Base-by-base conservation (phyloP, 768 basidiomycete species). In the Lentinula sp. region DNA sequence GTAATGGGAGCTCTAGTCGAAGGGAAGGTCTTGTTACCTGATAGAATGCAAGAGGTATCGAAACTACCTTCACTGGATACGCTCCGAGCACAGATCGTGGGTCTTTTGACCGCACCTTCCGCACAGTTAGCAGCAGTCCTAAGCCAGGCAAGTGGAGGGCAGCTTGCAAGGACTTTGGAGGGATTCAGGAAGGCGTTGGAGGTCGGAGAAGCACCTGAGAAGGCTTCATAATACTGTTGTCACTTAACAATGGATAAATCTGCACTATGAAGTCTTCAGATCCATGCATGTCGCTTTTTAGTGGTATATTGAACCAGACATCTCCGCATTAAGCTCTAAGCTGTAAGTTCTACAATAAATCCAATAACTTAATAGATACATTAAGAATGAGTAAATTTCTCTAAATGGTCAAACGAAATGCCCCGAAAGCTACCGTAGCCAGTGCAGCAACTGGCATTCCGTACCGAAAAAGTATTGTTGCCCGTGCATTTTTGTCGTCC, bases 1-100 rank as follows among this genome's bases (percentile, higher is more conserved):
- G 74, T 96, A 28, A 79, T 93, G 61, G 92, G 89, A 28, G 92
- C 90, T 37, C 70, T 97, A 57, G 79, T 95, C 63, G 94, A 95
- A 68, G 86, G 86, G 39, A 77, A 81, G 62, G 77, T 91, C 60
- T 83, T 95, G 70, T 76, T 85, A 56, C 79, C 83, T 18, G 72
- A 79, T 9, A 80, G 80, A 5, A 74, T 94, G 59, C 75, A 79
- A 68, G 79, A 84, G 13, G 83, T 94, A 4, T 83, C 87, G 36
- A 84, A 85, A 66, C 73, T 96, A 57, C 95, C 94, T 20, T 83
- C 88, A 48, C 72, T 96, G 67, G 88, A 90, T 42, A 86, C 84
- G 2, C 72, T 97, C 62, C 75, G 89, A 57, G 87, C 87, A 16
- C 93, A 96, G 72, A 80, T 98, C 60, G 88, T 95, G 13, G 95